These are phyloP conservation scores for Ehretia macrophylla DNA, from an alignment of 257 asterid species.

Conservation along the genomic window DNA sequence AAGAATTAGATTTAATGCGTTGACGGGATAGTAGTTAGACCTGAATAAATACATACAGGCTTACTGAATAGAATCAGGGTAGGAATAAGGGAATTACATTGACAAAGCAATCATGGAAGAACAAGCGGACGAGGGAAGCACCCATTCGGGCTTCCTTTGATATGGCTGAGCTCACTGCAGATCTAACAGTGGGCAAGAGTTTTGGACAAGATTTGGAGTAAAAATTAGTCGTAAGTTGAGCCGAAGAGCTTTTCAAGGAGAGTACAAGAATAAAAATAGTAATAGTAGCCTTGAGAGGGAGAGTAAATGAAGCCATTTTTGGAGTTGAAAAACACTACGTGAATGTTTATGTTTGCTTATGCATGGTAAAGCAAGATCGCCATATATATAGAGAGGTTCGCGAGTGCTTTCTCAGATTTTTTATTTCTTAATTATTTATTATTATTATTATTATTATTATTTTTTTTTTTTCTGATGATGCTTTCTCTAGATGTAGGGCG, in stretches of 20 bases:
- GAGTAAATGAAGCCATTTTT: conserved; percentile 43
- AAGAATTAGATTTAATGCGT: no score
- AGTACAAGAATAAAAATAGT: conserved; percentile 35
- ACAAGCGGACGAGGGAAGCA: conserved; percentile 84
- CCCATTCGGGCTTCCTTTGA: conserved; percentile 77
- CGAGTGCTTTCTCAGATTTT: no score
- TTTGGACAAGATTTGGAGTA: conserved; percentile 65
- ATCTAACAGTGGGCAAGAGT: conserved; percentile 40
- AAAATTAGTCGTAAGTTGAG: conserved; percentile 56
- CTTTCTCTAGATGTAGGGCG: conserved; percentile 16
- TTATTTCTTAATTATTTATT: no score
- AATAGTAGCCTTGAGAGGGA: conserved; percentile 20
- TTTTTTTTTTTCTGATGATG: no score
- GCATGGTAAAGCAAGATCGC: conserved; percentile 14
- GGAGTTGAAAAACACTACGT: background rate
- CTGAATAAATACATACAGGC: no score
- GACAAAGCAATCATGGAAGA: conserved; percentile 91
- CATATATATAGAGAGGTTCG: background rate
- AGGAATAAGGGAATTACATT: conserved; percentile 34
- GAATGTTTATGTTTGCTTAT: conserved; percentile 15
- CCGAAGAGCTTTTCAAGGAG: conserved; percentile 34
- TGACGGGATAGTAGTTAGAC: no score
- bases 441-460: no score
- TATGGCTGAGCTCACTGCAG: conserved; percentile 54
- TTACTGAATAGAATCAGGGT: no score